Conservation (phyloP, 768 basidiomycete species). For the Kwoniella sp. region DNA sequence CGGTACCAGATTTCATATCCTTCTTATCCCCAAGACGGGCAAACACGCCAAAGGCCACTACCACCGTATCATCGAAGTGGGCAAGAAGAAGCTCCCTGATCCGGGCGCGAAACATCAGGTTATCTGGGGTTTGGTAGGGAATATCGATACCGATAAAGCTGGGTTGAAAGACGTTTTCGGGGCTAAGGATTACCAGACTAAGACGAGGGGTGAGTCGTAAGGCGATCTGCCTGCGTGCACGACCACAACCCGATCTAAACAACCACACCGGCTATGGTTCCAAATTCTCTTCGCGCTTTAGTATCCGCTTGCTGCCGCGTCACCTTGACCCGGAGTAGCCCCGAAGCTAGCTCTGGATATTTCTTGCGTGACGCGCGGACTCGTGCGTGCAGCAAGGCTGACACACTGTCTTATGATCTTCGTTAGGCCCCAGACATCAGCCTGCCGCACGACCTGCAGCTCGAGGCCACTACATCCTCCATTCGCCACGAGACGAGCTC, state of each 20-base stretch:
- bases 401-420: not conserved
- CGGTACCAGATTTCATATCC: slow-evolving; percentile 48
- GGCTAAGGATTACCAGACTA: slow-evolving; percentile 47
- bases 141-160: slow-evolving; percentile 27
- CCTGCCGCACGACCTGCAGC: slow-evolving; percentile 48
- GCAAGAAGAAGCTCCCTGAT: slow-evolving; percentile 53
- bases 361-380: too few species aligned
- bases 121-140: slow-evolving; percentile 47
- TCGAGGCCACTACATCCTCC: slow-evolving; percentile 51
- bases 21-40: slow-evolving; percentile 42
- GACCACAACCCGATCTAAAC: too few species aligned
- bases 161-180: slow-evolving; percentile 43
- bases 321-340: too few species aligned
- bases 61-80: slow-evolving; percentile 51
- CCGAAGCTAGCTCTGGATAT: too few species aligned
- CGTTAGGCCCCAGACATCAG: slow-evolving; percentile 44
- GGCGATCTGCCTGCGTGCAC: too few species aligned
- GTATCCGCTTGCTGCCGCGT: too few species aligned
- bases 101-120: slow-evolving; percentile 48
- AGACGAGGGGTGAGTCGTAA: slow-evolving; percentile 47
- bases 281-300: too few species aligned
- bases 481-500: slow-evolving; percentile 46
- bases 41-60: slow-evolving; percentile 44
- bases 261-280: too few species aligned
- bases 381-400: too few species aligned